phyloP scores from a whole-genome alignment of 805 yeast species.

The Wickerhamomyces chaumierensis region DNA sequence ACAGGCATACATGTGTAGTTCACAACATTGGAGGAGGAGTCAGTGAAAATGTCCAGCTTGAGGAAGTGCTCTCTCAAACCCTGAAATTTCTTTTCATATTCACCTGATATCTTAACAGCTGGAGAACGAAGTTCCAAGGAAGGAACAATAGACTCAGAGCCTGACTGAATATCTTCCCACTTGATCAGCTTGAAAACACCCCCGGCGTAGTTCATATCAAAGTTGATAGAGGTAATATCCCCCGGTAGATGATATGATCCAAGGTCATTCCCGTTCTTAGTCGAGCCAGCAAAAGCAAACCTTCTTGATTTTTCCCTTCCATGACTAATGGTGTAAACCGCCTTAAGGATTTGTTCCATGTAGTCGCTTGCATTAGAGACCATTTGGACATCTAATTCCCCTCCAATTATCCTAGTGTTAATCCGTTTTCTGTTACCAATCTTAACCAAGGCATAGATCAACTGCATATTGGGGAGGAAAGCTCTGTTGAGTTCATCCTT shows the following conservation, averaged over 20 bases:
- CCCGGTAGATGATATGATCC: constrained; percentile 13
- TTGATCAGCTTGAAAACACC: constrained; percentile 40
- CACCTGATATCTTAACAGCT: constrained; percentile 46
- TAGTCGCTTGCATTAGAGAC: constrained; percentile 44
- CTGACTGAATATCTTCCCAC: constrained; percentile 27
- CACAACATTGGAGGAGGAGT: constrained; percentile 62
- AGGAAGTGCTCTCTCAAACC: constrained; percentile 30
- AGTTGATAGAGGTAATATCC: constrained; percentile 30
- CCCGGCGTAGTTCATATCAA: constrained; percentile 54
- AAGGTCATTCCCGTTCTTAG: background rate
- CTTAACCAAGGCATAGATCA: constrained; percentile 29
- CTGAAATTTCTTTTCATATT: constrained; percentile 34
- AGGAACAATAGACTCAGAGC: constrained; percentile 24
- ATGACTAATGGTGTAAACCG: constrained; percentile 33
- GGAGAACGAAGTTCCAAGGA: constrained; percentile 66
- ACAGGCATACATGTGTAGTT: constrained; percentile 75
- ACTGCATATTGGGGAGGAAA: constrained; percentile 57
- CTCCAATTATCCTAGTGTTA: constrained; percentile 49
- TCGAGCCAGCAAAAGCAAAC: constrained; percentile 1
- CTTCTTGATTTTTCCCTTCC: constrained; percentile 13
- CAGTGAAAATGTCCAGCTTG: constrained; percentile 43
- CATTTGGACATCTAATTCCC: constrained; percentile 54
- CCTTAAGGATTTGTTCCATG: constrained; percentile 39
- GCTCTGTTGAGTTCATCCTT: constrained; percentile 44
- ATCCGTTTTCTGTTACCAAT: constrained; percentile 24